Conservation (phyloP, 495 filamentous ascomycete genomes). For the Rhypophila decipiens region DNA sequence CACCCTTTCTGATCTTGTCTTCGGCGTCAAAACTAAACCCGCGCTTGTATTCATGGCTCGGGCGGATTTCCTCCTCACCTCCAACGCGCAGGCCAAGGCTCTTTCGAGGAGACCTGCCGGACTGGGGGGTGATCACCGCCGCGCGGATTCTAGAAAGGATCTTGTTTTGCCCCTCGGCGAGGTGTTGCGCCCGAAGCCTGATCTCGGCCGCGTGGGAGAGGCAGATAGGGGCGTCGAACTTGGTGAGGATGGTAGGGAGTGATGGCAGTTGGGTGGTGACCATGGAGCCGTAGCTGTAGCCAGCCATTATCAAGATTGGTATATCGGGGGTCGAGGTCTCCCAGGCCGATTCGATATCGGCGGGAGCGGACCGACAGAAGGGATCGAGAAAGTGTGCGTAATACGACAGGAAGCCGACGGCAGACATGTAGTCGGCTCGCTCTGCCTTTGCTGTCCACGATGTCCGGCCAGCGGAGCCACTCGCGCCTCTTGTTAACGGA, state of each 20-base stretch:
- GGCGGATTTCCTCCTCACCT: conserved; percentile 30
- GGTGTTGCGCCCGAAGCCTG: conserved; percentile 54
- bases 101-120: conserved; percentile 20
- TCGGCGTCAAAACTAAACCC: conserved; percentile 23
- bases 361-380: conserved; percentile 1
- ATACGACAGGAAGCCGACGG: conserved; percentile 68
- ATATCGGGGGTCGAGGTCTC: conserved; percentile 1
- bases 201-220: conserved; percentile 59
- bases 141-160: conserved; percentile 20
- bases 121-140: conserved; percentile 14
- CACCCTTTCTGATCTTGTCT: conserved; percentile 33
- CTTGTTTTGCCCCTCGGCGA: conserved; percentile 50
- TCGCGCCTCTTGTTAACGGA: conserved; percentile 60
- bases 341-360: not conserved
- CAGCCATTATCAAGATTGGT: conserved; percentile 55
- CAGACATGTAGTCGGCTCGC: conserved; percentile 69
- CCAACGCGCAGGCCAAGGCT: conserved; percentile 32
- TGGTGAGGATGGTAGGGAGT: conserved; percentile 48
- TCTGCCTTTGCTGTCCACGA: conserved; percentile 83
- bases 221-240: conserved; percentile 47
- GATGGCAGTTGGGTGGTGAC: conserved; percentile 67
- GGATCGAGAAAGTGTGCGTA: conserved; percentile 52
- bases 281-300: conserved; percentile 90
- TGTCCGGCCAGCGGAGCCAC: conserved; percentile 65
- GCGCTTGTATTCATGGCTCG: conserved; percentile 22